These are phyloP conservation scores for Magnolia officinalis DNA, from an alignment of 164 flowering plant genomes.

Conservation along the genomic window DNA sequence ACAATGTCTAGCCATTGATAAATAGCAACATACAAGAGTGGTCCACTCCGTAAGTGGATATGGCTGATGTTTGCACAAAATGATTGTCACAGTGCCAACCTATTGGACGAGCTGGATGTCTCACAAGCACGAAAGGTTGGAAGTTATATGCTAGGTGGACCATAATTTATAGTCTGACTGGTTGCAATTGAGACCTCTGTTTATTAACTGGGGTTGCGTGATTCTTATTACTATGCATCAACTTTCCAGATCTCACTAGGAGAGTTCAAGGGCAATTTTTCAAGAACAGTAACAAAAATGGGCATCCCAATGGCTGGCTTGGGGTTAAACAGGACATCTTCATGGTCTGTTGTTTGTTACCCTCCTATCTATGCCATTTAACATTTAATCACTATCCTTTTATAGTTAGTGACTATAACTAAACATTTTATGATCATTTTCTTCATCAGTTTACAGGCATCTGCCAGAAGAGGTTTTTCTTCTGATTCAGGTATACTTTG, in stretches of 20 bases:
- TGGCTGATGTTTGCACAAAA: too few species aligned
- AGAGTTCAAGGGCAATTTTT: constrained; percentile 21
- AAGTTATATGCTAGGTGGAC: too few species aligned
- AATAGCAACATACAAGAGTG: too few species aligned
- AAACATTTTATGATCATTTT: constrained; percentile 1
- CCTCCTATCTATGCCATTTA: background rate
- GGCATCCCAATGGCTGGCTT: constrained; percentile 15
- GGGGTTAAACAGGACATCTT: constrained; percentile 10
- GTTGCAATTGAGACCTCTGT: background rate
- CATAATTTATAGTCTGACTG: too few species aligned
- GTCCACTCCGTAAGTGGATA: too few species aligned
- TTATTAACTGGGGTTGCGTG: background rate
- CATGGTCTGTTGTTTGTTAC: constrained; percentile 18
- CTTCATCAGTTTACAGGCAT: constrained; percentile 32
- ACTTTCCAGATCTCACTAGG: constrained; percentile 21
- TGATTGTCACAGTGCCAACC: too few species aligned
- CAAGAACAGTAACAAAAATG: constrained; percentile 18
- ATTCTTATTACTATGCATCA: constrained; percentile 5
- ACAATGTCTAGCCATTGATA: too few species aligned
- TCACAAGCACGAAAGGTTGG: too few species aligned
- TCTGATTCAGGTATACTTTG: constrained; percentile 47
- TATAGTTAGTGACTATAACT: background rate
- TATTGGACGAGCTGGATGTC: too few species aligned
- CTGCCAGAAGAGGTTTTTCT: constrained; percentile 41
- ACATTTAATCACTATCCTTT: background rate